Percentiles rank a stretch among this genome's conserved stretches.
Conservation (phyloP, 768 basidiomycete genomes). For the Ramaria sp. region DNA sequence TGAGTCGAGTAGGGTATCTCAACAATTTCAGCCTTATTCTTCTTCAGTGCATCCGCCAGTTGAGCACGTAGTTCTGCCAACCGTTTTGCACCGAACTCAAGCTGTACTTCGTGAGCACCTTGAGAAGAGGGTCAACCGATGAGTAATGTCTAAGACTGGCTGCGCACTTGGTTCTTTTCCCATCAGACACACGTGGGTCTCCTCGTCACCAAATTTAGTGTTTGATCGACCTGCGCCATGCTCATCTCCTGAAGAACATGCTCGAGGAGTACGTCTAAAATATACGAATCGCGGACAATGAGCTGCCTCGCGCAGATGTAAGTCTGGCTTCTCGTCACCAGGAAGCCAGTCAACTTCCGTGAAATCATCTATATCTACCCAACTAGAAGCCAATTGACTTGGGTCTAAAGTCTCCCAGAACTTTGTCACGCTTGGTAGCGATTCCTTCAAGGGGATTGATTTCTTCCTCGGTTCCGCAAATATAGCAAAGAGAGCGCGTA, state of each 20-base stretch:
- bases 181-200: constrained; percentile 72
- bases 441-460: constrained; percentile 35
- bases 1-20: too few species aligned
- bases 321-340: constrained; percentile 34
- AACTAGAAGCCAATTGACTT: constrained; percentile 30
- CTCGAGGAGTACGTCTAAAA: constrained; percentile 38
- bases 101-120: constrained; percentile 61
- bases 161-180: constrained; percentile 58
- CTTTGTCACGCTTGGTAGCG: constrained; percentile 34
- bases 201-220: constrained; percentile 81
- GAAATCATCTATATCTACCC: constrained; percentile 78
- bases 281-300: constrained; percentile 77
- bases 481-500: constrained; percentile 67
- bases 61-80: constrained; percentile 34
- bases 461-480: constrained; percentile 67
- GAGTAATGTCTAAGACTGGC: constrained; percentile 2
- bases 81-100: constrained; percentile 44
- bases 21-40: too few species aligned
- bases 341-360: constrained; percentile 65
- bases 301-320: constrained; percentile 65
- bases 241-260: not conserved
- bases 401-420: constrained; percentile 32
- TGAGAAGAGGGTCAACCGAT: constrained; percentile 5
- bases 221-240: constrained; percentile 11
- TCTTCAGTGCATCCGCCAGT: not conserved